Conservation (phyloP, 1,284 basidiomycete genomes). For the Trametes hirsuta region DNA sequence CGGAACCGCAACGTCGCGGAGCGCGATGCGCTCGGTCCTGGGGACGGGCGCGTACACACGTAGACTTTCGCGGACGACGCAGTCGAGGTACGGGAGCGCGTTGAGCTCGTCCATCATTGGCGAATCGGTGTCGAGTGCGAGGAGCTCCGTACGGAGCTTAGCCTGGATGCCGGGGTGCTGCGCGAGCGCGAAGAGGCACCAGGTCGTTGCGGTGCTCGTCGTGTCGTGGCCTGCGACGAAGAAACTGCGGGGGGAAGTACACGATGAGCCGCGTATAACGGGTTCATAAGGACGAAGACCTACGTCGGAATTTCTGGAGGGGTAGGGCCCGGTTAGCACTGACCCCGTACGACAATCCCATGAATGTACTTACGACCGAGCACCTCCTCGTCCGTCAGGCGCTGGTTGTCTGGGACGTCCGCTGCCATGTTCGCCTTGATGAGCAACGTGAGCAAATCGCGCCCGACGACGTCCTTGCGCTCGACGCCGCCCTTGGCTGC, state of each 20-base stretch:
- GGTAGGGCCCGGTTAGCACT: neutral
- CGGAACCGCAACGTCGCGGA: constrained; percentile 52
- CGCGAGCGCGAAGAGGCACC: constrained; percentile 69
- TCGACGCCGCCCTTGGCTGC: constrained; percentile 12
- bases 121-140: constrained; percentile 37
- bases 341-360: too few species aligned
- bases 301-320: constrained; percentile 11
- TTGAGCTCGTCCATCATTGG: constrained; percentile 63
- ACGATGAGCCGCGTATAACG: too few species aligned
- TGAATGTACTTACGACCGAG: constrained; percentile 45
- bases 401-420: constrained; percentile 45
- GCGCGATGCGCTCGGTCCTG: constrained; percentile 52
- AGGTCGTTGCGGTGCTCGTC: constrained; percentile 46
- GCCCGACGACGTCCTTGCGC: constrained; percentile 24
- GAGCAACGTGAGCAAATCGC: constrained; percentile 38
- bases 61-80: constrained; percentile 71
- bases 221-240: constrained; percentile 81
- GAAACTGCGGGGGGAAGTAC: constrained; percentile 36
- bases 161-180: constrained; percentile 57
- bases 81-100: constrained; percentile 62
- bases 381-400: constrained; percentile 57
- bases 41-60: constrained; percentile 69
- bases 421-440: constrained; percentile 53
- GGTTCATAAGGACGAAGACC: neutral
- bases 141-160: constrained; percentile 72